phyloP scores from a whole-genome alignment of 2,329 filamentous ascomycete species.

The Chrysosporium queenslandicum region DNA sequence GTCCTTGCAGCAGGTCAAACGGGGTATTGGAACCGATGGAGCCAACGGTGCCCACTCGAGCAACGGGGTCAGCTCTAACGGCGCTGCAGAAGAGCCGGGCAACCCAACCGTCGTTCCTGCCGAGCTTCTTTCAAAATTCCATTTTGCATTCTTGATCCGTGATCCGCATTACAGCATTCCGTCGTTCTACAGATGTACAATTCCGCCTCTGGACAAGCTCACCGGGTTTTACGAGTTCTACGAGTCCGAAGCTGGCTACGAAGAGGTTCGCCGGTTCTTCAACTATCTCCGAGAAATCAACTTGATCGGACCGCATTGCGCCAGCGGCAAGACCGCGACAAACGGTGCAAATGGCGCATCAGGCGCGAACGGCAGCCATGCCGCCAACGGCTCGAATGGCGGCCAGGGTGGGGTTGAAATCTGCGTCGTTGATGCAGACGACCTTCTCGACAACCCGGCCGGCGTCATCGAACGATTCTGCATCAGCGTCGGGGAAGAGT shows the following conservation, averaged over 20 bases:
- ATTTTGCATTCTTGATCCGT: conserved; percentile 94
- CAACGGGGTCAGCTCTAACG: conserved; percentile 41
- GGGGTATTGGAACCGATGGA: conserved; percentile 47
- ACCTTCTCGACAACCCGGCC: conserved; percentile 76
- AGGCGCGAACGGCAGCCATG: conserved; percentile 22
- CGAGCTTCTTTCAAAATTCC: conserved; percentile 65
- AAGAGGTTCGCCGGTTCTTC: conserved; percentile 75
- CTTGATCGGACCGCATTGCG: conserved; percentile 59
- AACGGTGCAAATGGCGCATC: conserved; percentile 26
- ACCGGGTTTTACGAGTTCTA: conserved; percentile 85
- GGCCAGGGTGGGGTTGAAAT: conserved; percentile 42
- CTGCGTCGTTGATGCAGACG: conserved; percentile 86
- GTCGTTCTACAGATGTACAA: conserved; percentile 87
- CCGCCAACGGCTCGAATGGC: conserved; percentile 19
- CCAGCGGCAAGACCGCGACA: conserved; percentile 30
- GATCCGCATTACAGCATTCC: conserved; percentile 87
- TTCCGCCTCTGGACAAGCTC: conserved; percentile 69
- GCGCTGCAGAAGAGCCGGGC: conserved; percentile 46
- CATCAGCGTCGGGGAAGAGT: conserved; percentile 67
- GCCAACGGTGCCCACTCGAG: conserved; percentile 23
- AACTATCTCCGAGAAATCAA: conserved; percentile 65
- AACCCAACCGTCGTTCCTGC: conserved; percentile 82
- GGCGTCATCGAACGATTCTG: conserved; percentile 71
- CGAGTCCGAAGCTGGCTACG: conserved; percentile 79
- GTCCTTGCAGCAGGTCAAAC: conserved; percentile 55